phyloP scores from a whole-genome alignment of 495 filamentous ascomycete genomes.

The Cairneyella variabilis region DNA sequence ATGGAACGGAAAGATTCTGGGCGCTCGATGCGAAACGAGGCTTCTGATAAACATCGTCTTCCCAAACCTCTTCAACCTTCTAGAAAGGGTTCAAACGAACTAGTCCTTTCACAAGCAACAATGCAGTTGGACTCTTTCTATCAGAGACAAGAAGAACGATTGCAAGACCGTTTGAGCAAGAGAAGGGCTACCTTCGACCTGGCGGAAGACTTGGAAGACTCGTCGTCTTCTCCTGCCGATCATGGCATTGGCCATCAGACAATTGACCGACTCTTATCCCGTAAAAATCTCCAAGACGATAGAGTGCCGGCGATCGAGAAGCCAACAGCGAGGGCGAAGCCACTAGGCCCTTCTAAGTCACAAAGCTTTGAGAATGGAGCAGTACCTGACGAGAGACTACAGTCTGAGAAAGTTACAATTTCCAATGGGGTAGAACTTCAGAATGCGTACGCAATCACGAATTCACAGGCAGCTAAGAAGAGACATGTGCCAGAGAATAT shows the following conservation, averaged over 20 bases:
- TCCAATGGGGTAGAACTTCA: too few species aligned
- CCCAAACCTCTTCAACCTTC: neutral
- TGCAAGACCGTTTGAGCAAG: conserved; percentile 9
- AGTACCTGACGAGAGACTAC: too few species aligned
- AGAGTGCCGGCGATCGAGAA: too few species aligned
- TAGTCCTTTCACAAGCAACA: conserved; percentile 15
- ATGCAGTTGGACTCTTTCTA: conserved; percentile 11
- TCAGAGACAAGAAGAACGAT: conserved; percentile 10
- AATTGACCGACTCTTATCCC: conserved; percentile 14
- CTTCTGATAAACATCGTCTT: neutral
- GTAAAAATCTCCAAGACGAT: neutral
- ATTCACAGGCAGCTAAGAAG: too few species aligned
- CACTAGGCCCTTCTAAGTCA: too few species aligned
- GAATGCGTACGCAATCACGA: too few species aligned
- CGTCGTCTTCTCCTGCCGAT: conserved; percentile 12
- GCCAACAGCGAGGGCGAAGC: too few species aligned
- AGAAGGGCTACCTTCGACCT: neutral
- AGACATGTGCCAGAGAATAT: too few species aligned
- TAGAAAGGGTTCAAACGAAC: neutral
- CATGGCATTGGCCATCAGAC: conserved; percentile 17
- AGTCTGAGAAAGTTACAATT: too few species aligned
- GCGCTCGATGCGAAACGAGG: neutral
- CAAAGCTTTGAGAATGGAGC: too few species aligned
- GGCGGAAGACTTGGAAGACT: neutral
- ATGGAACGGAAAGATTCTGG: conserved; percentile 15